Conservation (phyloP, 2,329 filamentous ascomycete species). For the Trichoderma endophyticum region DNA sequence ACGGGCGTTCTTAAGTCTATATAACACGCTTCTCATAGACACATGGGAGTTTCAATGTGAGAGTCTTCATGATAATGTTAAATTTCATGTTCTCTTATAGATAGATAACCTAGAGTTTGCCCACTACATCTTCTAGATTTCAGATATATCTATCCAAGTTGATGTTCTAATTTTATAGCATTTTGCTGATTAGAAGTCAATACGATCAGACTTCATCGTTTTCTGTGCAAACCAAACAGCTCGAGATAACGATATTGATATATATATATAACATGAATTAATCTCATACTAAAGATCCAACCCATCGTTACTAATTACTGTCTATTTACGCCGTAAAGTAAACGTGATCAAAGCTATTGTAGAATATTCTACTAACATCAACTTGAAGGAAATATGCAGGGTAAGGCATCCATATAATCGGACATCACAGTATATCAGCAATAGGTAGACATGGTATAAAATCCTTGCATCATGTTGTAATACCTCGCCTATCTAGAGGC, state of each 20-base stretch:
- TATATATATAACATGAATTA: too few species aligned
- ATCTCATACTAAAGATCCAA: background rate
- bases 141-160: background rate
- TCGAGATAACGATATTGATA: too few species aligned
- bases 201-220: too few species aligned
- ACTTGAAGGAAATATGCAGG: background rate
- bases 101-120: too few species aligned
- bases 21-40: too few species aligned
- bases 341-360: background rate
- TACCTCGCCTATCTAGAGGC: background rate
- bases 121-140: too few species aligned
- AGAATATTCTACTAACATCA: background rate
- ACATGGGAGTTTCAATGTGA: too few species aligned
- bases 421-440: background rate
- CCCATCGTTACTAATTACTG: background rate
- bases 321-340: rapidly evolving
- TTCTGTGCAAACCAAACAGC: too few species aligned
- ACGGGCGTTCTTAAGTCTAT: too few species aligned
- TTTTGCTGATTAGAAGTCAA: too few species aligned
- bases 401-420: background rate
- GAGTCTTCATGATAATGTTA: too few species aligned
- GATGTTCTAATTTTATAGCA: background rate
- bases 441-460: background rate
- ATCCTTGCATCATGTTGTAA: background rate
- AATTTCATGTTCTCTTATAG: too few species aligned